phyloP scores from a whole-genome alignment of 495 filamentous ascomycete species.

The Lophiotrema nucula region DNA sequence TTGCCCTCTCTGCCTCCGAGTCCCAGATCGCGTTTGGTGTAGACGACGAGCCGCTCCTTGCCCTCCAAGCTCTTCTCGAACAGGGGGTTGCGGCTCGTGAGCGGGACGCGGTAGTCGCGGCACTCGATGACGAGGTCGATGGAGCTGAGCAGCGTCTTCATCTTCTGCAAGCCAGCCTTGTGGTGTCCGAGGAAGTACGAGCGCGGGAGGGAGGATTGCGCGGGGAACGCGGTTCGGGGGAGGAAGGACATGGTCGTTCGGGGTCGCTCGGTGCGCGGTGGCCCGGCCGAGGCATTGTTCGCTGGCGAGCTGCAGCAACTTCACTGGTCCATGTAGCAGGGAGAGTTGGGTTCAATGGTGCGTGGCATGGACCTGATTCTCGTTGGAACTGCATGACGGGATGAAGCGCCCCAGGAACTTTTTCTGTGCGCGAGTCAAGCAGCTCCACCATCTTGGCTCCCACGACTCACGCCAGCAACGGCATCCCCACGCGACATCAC shows the following conservation, averaged over 20 bases:
- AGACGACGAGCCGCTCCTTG: constrained; percentile 75
- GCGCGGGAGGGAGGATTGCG: constrained; percentile 68
- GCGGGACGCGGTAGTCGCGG: constrained; percentile 85
- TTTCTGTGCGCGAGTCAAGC: constrained; percentile 11
- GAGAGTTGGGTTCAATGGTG: background rate
- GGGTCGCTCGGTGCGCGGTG: background rate
- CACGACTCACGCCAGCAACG: no score
- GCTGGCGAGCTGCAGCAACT: background rate
- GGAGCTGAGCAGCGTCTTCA: constrained; percentile 76
- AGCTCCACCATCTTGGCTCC: background rate
- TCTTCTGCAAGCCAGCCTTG: constrained; percentile 73
- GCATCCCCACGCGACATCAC: no score
- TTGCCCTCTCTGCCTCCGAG: constrained; percentile 16
- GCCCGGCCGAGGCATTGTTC: background rate
- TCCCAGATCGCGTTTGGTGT: constrained; percentile 82
- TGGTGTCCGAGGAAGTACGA: constrained; percentile 99
- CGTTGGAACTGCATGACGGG: background rate
- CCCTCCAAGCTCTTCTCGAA: constrained; percentile 75
- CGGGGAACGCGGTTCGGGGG: constrained; percentile 69
- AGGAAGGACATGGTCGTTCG: constrained; percentile 53
- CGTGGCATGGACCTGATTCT: no score
- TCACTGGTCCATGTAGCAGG: background rate
- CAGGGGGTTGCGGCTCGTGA: constrained; percentile 85
- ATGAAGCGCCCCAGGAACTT: background rate
- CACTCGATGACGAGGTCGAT: constrained; percentile 93